Evolutionary conservation across 441 rosid genomes (phyloP), one percentile per base, ranked within the genome.

Genomic region (Populus hybrid): DNA sequence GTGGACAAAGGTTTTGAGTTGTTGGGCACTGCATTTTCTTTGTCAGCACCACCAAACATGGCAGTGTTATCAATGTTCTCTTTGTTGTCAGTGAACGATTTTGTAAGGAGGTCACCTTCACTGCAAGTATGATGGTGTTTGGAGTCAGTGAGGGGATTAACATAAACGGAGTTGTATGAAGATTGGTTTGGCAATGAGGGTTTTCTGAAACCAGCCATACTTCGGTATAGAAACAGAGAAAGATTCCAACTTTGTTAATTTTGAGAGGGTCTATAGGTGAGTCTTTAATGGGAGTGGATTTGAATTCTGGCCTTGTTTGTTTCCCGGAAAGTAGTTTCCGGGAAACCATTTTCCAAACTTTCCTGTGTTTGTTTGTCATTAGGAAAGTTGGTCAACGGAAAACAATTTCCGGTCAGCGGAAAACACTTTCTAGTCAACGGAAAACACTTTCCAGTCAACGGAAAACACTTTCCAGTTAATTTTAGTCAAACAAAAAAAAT

Each of bases 31-130:
- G 83, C 81, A 78, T 86, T 88, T 80, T 86, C 91, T 38, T 87
- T 88, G 76, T 81, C 85, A 12, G 36, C 78, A 63, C 24, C 78
- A 50, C 72, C 78, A 50, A 64, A 78, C 57, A 73, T 23, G 46
- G 61, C 74, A 82, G 79, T 66, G 70, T 90, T 91, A 78, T 88
- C 94, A 82, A 79, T 69, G 74, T 91, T 91, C 78, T 88, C 95
- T 79, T 89, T 90, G 83, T 86, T 67, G 80, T 78, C 86, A 12
- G 82, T 57, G 77, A 82, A 79, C 23, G 61, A 16, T 57, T 57
- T 20, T 57, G 67, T 0, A 66, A 73, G 65, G 24, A 71, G 86
- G 72, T 53, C 84, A 64, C 85, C 91, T 78, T 84, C 90, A 53
- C 85, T 83, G 84, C 82, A 86, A 81, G 84, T 79, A 42, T 86